Conservation (phyloP, 495 filamentous ascomycete genomes). For the Podospora appendiculata region DNA sequence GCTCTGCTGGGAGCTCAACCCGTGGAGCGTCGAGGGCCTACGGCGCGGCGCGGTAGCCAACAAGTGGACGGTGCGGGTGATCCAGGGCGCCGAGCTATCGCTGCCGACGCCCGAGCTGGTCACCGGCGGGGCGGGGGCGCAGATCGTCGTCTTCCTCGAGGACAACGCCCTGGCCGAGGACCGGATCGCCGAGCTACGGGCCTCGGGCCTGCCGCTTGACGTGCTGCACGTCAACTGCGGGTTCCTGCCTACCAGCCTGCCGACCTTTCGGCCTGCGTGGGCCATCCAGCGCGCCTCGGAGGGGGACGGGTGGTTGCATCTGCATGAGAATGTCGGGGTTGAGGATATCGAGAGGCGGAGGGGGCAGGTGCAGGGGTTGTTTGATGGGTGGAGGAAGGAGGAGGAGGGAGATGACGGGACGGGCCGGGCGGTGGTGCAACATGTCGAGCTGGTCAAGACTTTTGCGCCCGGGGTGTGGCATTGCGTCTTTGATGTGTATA, state of each 20-base stretch:
- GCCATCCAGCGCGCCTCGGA: slow-evolving; percentile 21
- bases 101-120: slow-evolving; percentile 15
- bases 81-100: slow-evolving; percentile 23
- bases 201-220: slow-evolving; percentile 12
- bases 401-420: not conserved
- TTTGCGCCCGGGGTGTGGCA: slow-evolving; percentile 90
- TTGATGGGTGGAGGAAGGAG: slow-evolving; percentile 21
- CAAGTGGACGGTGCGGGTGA: slow-evolving; percentile 50
- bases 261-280: slow-evolving; percentile 61
- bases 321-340: slow-evolving; percentile 77
- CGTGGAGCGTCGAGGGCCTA: slow-evolving; percentile 80
- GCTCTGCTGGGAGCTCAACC: slow-evolving; percentile 82
- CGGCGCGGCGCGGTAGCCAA: slow-evolving; percentile 61
- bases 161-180: slow-evolving; percentile 51
- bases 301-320: slow-evolving; percentile 61
- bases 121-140: slow-evolving; percentile 15
- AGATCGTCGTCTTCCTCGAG: slow-evolving; percentile 61
- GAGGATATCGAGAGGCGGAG: slow-evolving; percentile 51
- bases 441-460: slow-evolving; percentile 79
- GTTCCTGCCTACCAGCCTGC: slow-evolving; percentile 60
- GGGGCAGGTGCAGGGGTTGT: slow-evolving; percentile 33
- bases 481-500: slow-evolving; percentile 72
- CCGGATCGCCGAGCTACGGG: slow-evolving; percentile 31
- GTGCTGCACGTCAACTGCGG: slow-evolving; percentile 73
- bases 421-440: slow-evolving; percentile 42